Evolutionary conservation across 106 monocot species (phyloP).

Genomic region (Narthecium ossifragum): DNA sequence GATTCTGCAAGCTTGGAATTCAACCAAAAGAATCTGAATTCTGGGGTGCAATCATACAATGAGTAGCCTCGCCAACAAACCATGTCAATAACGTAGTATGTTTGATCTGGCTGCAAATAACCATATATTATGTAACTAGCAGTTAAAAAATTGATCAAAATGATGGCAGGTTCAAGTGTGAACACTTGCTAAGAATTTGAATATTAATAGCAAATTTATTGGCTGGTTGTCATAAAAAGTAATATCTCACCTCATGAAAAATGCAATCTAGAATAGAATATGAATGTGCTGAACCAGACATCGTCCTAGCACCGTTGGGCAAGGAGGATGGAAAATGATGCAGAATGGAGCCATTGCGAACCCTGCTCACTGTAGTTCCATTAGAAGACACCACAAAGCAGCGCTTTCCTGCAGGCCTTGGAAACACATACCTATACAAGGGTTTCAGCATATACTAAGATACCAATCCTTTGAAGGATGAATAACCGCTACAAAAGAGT

Average conservation of each 20-base stretch:
- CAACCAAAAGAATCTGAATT: constrained; percentile 97
- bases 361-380: constrained; percentile 81
- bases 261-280: constrained; percentile 94
- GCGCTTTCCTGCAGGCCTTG: constrained; percentile 81
- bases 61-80: constrained; percentile 94
- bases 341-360: constrained; percentile 85
- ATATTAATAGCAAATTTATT: background rate
- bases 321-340: constrained; percentile 87
- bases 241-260: constrained; percentile 71
- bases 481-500: no score
- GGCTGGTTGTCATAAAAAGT: background rate
- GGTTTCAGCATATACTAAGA: background rate
- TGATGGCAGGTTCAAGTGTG: background rate
- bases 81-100: constrained; percentile 98
- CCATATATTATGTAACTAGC: constrained; percentile 4
- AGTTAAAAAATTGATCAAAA: constrained; percentile 1
- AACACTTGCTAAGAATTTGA: no score
- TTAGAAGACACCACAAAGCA: constrained; percentile 93
- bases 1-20: constrained; percentile 88
- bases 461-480: no score
- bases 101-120: constrained; percentile 72
- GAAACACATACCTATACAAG: constrained; percentile 73
- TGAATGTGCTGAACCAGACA: constrained; percentile 57
- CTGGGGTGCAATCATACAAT: constrained; percentile 80
- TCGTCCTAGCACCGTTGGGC: constrained; percentile 78